phyloP scores from a whole-genome alignment of 2,329 filamentous ascomycete genomes.

The Arthrobotrys entomopaga region DNA sequence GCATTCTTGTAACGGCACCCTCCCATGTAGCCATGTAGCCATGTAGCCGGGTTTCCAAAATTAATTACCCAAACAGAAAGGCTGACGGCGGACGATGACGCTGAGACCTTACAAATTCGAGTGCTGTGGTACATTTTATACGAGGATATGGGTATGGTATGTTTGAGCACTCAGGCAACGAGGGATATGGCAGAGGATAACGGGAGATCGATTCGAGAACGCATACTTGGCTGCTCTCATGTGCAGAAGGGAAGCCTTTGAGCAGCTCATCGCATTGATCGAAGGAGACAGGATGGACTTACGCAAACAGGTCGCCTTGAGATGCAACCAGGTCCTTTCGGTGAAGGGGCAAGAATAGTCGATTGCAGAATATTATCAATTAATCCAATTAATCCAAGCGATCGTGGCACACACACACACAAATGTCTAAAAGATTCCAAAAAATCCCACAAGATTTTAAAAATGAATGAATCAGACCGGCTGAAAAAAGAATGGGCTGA shows the following conservation, averaged over 20 bases:
- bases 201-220: background rate
- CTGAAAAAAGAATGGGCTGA: constrained; percentile 46
- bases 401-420: constrained; percentile 12
- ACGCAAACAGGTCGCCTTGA: constrained; percentile 41
- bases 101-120: too few species aligned
- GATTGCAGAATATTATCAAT: constrained; percentile 9
- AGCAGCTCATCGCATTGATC: constrained; percentile 12
- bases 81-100: background rate
- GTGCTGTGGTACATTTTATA: too few species aligned
- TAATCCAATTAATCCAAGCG: too few species aligned
- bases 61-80: background rate
- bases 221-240: background rate
- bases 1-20: constrained; percentile 1
- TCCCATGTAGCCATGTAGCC: constrained; percentile 4
- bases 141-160: background rate
- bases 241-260: background rate
- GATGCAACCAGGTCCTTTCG: constrained; percentile 23
- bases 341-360: constrained; percentile 51
- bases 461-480: constrained; percentile 44
- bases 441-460: constrained; percentile 3
- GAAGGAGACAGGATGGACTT: constrained; percentile 39
- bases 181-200: background rate
- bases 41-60: constrained; percentile 2
- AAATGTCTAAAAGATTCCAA: too few species aligned
- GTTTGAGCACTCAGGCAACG: background rate